Percentiles rank a stretch among this genome's conserved stretches.
These are phyloP conservation scores for Eremochloa ophiuroides DNA, from an alignment of 176 grass and related monocot species.

Conservation along the genomic window DNA sequence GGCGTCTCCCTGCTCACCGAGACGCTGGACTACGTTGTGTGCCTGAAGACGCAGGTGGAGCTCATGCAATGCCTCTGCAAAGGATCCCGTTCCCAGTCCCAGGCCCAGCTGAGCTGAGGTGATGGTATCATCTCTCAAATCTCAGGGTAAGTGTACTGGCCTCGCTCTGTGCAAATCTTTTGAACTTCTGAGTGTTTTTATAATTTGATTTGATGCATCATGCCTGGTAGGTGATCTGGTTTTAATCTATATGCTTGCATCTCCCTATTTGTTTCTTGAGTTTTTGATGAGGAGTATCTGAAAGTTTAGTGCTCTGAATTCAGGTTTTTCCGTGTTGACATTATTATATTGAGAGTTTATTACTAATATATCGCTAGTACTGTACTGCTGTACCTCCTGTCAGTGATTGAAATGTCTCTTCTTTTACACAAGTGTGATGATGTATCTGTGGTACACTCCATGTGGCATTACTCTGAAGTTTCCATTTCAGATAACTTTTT, in stretches of 20 bases:
- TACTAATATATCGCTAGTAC: neutral
- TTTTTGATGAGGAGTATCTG: neutral
- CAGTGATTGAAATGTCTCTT: slow-evolving; percentile 23
- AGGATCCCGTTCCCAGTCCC: slow-evolving; percentile 19
- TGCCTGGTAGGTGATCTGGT: neutral
- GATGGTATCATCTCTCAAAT: neutral
- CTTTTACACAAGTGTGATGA: neutral
- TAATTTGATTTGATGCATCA: no score
- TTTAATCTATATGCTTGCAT: neutral
- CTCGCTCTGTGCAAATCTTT: neutral
- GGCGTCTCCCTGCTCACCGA: slow-evolving; percentile 42
- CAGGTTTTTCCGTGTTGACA: neutral
- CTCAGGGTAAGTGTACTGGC: slow-evolving; percentile 6
- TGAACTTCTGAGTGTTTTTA: neutral
- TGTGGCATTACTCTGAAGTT: neutral
- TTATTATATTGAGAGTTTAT: neutral
- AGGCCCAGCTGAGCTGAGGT: neutral
- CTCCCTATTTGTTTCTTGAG: neutral
- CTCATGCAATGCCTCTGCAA: slow-evolving; percentile 42
- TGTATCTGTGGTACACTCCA: slow-evolving; percentile 15
- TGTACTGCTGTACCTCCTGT: slow-evolving; percentile 2
- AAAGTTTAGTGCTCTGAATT: neutral
- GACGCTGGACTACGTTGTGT: slow-evolving; percentile 40
- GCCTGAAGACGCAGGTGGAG: slow-evolving; percentile 46
- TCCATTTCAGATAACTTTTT: neutral